A percentile compares a stretch with the other conserved stretches of the same genome.
Conservation (phyloP, 257 asterid genomes). For the Paulownia fortunei region DNA sequence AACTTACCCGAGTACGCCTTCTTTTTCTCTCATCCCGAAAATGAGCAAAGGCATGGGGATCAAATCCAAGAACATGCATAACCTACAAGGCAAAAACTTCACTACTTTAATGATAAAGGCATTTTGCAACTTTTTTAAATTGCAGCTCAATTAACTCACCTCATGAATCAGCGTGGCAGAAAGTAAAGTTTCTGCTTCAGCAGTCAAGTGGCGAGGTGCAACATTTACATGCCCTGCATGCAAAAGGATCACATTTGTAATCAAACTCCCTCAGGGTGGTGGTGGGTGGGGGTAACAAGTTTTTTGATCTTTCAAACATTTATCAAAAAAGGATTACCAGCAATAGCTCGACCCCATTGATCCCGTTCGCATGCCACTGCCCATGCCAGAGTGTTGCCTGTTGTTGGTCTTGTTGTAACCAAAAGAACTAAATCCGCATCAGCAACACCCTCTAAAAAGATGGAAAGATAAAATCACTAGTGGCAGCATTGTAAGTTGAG, state of each 20-base stretch:
- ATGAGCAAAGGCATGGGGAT: constrained; percentile 96
- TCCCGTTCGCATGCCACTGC: constrained; percentile 99
- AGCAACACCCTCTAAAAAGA: constrained; percentile 81
- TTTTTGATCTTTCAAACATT: constrained; percentile 18
- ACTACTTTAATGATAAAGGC: constrained; percentile 25
- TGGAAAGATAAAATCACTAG: background rate
- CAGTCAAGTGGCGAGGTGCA: constrained; percentile 98
- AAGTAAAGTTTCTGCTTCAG: constrained; percentile 93
- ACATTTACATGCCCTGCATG: constrained; percentile 94
- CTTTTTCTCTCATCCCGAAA: constrained; percentile 94
- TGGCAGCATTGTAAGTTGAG: background rate
- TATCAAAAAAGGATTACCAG: constrained; percentile 52
- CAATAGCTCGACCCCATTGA: constrained; percentile 99
- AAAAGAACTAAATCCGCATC: constrained; percentile 92
- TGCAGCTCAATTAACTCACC: constrained; percentile 48
- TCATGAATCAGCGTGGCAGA: constrained; percentile 93
- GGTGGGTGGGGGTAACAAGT: too few species aligned
- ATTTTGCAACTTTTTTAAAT: background rate
- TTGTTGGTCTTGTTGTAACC: constrained; percentile 96
- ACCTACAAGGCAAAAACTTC: constrained; percentile 51
- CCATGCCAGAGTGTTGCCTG: constrained; percentile 97
- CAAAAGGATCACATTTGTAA: constrained; percentile 5
- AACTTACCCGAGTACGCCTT: constrained; percentile 75
- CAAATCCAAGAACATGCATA: constrained; percentile 97
- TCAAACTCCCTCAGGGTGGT: constrained; percentile 13